Evolutionary conservation across 2,329 filamentous ascomycete species (phyloP), one percentile per base, ranked within the genome.

Genomic region (Cladosporium sp.): DNA sequence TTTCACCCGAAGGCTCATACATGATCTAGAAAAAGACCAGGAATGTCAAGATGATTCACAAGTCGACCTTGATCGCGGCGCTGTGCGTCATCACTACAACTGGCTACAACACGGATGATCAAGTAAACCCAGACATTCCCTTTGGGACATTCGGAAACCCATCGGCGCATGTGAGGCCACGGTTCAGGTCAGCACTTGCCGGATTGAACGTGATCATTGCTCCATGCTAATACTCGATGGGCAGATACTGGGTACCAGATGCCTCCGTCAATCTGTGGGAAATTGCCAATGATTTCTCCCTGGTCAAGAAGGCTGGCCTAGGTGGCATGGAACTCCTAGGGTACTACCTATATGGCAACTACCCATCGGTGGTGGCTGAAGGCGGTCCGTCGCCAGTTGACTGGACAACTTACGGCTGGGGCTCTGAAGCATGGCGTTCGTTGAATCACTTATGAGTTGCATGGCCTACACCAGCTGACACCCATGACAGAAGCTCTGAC

Each of bases 391-490:
- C 66, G 24, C 73, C 72, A 18, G 70, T 75, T 3, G 74, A 78
- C 66, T 82, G 80, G 80, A 72, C 74, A 0, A 71, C 63, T 11
- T 80, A 79, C 70, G 79, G 79, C 0, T 82, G 78, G 71, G 80
- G 79, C 1, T 77, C 76, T 15, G 69, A 72, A 5, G 74, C 79
- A 1, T 80, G 74, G 67, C 69, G 61, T 64, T 18, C 15, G 61
- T 52, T 38, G 21, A 18, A 11, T 24, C 32, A 6, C 18, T 10
- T n/a, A 21, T 41, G 3, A 21, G 11, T n/a, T 47, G 38, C 12
- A 21, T 8, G 41, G 7, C 11, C 7, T 47, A 2, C 41, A 44
- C 12, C 12, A 30, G 30, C 59, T 62, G 30, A 62, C 47, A 18
- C 14, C 11, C 12, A 26, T 10, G n/a, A 44, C 18, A 64, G 61